Evolutionary conservation across 768 basidiomycete species (phyloP).

Genomic region (Leccinum barrowsii): DNA sequence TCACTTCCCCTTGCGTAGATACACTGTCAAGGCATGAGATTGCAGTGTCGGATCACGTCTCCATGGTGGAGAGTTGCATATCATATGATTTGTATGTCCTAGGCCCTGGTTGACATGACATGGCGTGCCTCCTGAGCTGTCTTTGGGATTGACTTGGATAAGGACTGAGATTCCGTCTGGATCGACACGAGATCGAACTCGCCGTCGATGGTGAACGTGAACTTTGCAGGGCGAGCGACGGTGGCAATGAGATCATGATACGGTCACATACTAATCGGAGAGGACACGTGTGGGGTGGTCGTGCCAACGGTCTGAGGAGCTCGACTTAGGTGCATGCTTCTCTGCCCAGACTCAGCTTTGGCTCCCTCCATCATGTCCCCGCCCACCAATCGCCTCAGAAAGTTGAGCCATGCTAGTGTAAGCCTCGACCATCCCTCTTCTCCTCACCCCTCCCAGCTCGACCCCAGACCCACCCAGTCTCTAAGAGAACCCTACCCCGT

Average conservation of each 20-base stretch:
- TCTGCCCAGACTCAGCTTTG: conserved; percentile 7
- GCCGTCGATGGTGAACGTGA: background rate
- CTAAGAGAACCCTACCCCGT: conserved; percentile 62
- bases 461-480: conserved; percentile 38
- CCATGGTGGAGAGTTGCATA: conserved; percentile 15
- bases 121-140: conserved; percentile 25
- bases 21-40: conserved; percentile 87
- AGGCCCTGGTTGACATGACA: conserved; percentile 33
- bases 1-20: conserved; percentile 93
- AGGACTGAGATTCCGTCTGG: background rate
- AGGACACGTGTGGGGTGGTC: conserved; percentile 22
- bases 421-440: conserved; percentile 33
- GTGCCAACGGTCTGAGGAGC: background rate
- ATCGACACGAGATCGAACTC: background rate
- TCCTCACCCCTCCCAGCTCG: conserved; percentile 43
- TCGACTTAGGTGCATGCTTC: conserved; percentile 4
- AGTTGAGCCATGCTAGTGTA: conserved; percentile 34
- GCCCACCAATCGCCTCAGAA: conserved; percentile 35
- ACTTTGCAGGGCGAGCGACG: background rate
- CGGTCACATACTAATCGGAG: background rate
- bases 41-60: conserved; percentile 20
- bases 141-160: conserved; percentile 4
- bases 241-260: background rate
- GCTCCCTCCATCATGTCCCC: conserved; percentile 42
- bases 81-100: conserved; percentile 37